Base-by-base conservation (phyloP, 768 basidiomycete species). In the Serendipita vermifera region DNA sequence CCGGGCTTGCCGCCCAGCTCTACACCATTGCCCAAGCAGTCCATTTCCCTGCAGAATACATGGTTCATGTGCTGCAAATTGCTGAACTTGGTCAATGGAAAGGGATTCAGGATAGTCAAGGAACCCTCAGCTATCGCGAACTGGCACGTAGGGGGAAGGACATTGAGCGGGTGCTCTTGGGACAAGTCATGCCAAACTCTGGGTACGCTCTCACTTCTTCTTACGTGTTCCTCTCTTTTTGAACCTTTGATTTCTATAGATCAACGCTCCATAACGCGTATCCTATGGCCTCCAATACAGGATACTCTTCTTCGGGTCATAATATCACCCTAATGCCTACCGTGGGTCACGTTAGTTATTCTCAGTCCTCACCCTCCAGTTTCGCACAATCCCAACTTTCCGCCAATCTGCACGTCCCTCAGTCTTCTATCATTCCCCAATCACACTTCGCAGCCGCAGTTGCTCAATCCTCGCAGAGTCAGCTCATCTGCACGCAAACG, bases 1-100 rank as follows among this genome's bases (percentile, higher is more conserved):
- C 46, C 26, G 46, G 46, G 24, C 46, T 51, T 51, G 20, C 46
- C 20, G 7, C 46, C 29, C 46, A 51, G 17, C 24, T 51, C 22
- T 51, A 27, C 46, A 11, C 26, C n/a, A 51, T 51, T n/a, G 46
- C 46, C 46, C 46, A 31, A 31, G 46, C 27, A 9, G 17, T 15
- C 29, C 46, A 51, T 4, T 31, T 51, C 32, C 46, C 46, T 29
- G n/a, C 9, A 22, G 46, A 51, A 29, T 51, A 51, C 32, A 51
- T 51, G 15, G 46, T 51, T 31, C 27, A 24, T 51, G 24, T 51
- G 9, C 24, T n/a, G 26, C 46, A 51, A 26, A 51, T 51, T n/a
- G 46, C 11, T 26, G 46, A 51, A 31, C 46, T 51, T 51, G 46
- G 46, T 22, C 46, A 26, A 51, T 51, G 46, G 46, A 51, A 51